These are phyloP conservation scores for Syzygium aqueum DNA, from an alignment of 345 rosid genomes.

Conservation along the genomic window DNA sequence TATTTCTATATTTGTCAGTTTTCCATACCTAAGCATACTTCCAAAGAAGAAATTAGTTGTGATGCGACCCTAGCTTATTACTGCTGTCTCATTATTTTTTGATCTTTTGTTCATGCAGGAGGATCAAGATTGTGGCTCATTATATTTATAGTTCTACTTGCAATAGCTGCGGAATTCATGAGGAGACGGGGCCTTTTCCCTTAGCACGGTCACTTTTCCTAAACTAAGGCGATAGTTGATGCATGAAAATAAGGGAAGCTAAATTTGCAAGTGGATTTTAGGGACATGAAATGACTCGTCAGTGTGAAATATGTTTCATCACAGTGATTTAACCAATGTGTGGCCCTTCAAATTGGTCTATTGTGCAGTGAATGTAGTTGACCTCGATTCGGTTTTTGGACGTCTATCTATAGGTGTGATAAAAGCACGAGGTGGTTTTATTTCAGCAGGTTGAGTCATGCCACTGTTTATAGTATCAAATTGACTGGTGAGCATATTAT, in stretches of 20 bases:
- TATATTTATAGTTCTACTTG: slow-evolving; percentile 14
- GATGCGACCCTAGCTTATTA: neutral
- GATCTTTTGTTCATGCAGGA: slow-evolving; percentile 4
- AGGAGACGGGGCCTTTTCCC: slow-evolving; percentile 5
- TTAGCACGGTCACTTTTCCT: neutral
- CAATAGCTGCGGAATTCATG: slow-evolving; percentile 13
- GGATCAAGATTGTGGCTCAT: slow-evolving; percentile 12
- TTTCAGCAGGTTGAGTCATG: neutral
- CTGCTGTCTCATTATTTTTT: neutral
- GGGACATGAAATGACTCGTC: neutral
- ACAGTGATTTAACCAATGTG: neutral
- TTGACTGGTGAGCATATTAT: neutral
- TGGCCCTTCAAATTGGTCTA: neutral
- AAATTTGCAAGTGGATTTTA: neutral
- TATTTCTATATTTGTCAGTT: neutral
- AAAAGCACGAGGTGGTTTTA: neutral
- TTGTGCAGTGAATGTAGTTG: neutral
- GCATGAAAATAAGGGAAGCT: neutral
- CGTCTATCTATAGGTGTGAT: neutral
- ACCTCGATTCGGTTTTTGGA: neutral
- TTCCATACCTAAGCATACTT: neutral
- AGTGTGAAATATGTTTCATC: too few relatives aligned
- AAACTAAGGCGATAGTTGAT: neutral
- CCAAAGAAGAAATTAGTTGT: neutral
- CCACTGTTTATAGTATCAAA: neutral